phyloP scores from a whole-genome alignment of 2,329 filamentous ascomycete genomes.

The Penicillium sp. region DNA sequence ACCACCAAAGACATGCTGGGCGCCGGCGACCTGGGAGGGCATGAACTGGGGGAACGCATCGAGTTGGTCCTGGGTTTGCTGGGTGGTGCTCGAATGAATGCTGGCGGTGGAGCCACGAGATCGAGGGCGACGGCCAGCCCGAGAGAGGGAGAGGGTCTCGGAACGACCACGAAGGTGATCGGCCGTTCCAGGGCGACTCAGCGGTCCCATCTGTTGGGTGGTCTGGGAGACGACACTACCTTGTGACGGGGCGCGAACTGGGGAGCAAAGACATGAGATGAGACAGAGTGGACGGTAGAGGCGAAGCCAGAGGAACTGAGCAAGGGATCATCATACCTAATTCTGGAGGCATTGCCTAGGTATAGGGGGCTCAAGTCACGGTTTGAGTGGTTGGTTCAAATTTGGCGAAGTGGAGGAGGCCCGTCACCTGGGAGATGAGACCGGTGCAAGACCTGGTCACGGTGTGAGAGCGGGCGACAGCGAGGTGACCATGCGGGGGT shows the following conservation, averaged over 20 bases:
- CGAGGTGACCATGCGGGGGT: conserved; percentile 22
- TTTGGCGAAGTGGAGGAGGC: conserved; percentile 24
- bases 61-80: conserved; percentile 49
- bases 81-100: conserved; percentile 52
- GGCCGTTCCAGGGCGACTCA: conserved; percentile 46
- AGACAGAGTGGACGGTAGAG: conserved; percentile 16
- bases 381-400: conserved; percentile 16
- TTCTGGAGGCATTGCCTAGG: conserved; percentile 30
- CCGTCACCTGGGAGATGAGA: conserved; percentile 31
- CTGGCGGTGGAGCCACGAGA: conserved; percentile 53
- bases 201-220: conserved; percentile 40
- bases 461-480: conserved; percentile 6
- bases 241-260: conserved; percentile 44
- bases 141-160: conserved; percentile 47
- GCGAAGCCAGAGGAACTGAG: conserved; percentile 5
- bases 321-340: conserved; percentile 21
- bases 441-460: conserved; percentile 9
- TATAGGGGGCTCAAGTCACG: too few species aligned
- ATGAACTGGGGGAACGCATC: conserved; percentile 47
- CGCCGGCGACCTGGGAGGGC: conserved; percentile 36
- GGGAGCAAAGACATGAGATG: conserved; percentile 7
- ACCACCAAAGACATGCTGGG: conserved; percentile 41
- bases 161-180: conserved; percentile 48
- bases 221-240: conserved; percentile 44
- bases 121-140: conserved; percentile 46